These are phyloP conservation scores for Patellaria atrata DNA, from an alignment of 495 filamentous ascomycete genomes.

Conservation along the genomic window DNA sequence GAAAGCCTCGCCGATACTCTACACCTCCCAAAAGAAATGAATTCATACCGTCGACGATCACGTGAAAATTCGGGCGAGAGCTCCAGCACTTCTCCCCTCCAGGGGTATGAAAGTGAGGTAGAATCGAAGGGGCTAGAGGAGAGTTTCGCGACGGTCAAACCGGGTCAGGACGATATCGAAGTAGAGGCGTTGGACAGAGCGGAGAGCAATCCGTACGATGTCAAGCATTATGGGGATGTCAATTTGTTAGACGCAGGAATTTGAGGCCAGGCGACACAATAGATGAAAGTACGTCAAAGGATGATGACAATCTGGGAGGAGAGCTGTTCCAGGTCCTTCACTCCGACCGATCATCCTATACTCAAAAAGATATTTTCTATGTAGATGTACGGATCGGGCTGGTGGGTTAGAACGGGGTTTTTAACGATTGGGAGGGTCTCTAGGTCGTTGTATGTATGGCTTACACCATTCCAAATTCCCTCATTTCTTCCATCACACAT, in stretches of 20 bases:
- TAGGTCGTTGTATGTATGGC: too few relatives aligned
- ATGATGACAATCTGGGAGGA: too few relatives aligned
- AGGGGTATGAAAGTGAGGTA: conserved; percentile 3
- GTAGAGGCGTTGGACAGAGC: conserved; percentile 8
- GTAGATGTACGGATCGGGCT: too few relatives aligned
- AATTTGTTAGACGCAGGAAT: conserved; percentile 19
- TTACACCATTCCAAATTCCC: too few relatives aligned
- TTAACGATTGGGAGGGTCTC: too few relatives aligned
- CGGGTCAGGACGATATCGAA: conserved; percentile 6
- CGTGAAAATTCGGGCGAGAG: conserved; percentile 16
- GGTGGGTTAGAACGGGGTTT: too few relatives aligned
- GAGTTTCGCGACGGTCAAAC: conserved; percentile 14
- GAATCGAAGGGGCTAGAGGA: conserved; percentile 4
- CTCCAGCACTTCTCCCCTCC: conserved; percentile 7
- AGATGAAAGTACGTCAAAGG: too few relatives aligned
- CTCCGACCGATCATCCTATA: too few relatives aligned
- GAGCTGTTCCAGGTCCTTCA: too few relatives aligned
- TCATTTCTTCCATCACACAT: too few relatives aligned
- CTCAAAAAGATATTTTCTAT: too few relatives aligned
- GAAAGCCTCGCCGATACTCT: conserved; percentile 11
- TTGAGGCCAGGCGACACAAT: too few relatives aligned
- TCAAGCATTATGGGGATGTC: conserved; percentile 22
- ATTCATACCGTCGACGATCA: conserved; percentile 1
- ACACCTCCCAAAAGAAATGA: neutral
- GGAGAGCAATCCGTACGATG: conserved; percentile 11